Evolutionary conservation across 352 stramenopile species (phyloP).

Genomic region (Halophytophthora polymorphica): DNA sequence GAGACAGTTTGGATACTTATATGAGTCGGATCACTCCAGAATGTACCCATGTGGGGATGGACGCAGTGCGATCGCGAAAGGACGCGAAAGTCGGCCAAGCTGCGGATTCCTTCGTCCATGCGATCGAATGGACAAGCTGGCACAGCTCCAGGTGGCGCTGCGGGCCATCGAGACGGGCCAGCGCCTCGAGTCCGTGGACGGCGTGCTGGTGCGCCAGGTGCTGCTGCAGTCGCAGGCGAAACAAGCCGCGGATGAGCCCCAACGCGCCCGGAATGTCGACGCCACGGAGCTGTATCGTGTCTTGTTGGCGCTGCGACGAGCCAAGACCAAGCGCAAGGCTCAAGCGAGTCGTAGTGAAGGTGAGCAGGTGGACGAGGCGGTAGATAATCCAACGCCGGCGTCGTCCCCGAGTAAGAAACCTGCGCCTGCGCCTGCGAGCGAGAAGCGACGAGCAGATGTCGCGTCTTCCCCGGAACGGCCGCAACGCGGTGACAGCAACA

Average conservation of each 20-base stretch:
- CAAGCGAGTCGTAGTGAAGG: not conserved
- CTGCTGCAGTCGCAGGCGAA: conserved; percentile 25
- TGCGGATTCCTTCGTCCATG: conserved; percentile 3
- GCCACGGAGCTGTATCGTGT: conserved; percentile 44
- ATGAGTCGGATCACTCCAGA: too few relatives aligned
- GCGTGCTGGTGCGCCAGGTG: conserved; percentile 47
- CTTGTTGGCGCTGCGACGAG: conserved; percentile 29
- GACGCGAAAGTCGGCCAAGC: too few relatives aligned
- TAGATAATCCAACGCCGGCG: not conserved
- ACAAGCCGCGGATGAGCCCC: not conserved
- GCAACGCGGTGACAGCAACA: conserved; percentile 3
- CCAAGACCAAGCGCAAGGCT: conserved; percentile 13
- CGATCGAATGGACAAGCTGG: conserved; percentile 22
- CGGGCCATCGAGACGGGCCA: conserved; percentile 54
- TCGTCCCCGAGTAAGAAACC: conserved; percentile 1
- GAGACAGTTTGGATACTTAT: too few relatives aligned
- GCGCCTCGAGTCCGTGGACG: conserved; percentile 43
- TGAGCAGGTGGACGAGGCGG: not conserved
- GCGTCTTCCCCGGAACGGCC: conserved; percentile 8
- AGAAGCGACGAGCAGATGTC: conserved; percentile 1
- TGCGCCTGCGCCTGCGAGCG: not conserved
- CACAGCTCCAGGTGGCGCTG: conserved; percentile 45
- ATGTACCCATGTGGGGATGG: too few relatives aligned
- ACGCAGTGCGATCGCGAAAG: too few relatives aligned
- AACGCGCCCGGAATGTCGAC: not conserved